Evolutionary conservation across 345 rosid species (phyloP).

Genomic region (Dovyalis caffra): DNA sequence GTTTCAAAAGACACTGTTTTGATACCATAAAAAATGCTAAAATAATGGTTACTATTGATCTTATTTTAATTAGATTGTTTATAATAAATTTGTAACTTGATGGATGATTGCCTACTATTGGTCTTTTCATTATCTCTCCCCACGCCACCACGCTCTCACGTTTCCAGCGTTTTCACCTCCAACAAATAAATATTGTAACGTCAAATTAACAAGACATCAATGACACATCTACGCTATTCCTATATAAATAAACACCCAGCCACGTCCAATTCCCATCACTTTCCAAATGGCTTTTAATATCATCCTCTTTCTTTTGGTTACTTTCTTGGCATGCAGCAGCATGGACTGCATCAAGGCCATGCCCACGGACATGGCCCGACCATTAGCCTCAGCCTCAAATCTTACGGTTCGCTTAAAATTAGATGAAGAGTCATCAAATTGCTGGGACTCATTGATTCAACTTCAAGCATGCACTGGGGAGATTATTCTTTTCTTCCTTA

Average conservation of each 20-base stretch:
- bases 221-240: background rate
- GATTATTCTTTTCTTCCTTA: slow-evolving; percentile 64
- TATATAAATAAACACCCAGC: too few relatives aligned
- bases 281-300: background rate
- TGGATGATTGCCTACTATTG: background rate
- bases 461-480: slow-evolving; percentile 81
- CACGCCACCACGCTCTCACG: background rate
- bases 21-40: too few relatives aligned
- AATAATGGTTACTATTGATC: too few relatives aligned
- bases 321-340: slow-evolving; percentile 1
- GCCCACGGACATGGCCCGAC: background rate
- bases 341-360: background rate
- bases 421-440: slow-evolving; percentile 44
- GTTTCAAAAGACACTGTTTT: too few relatives aligned
- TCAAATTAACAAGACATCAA: background rate
- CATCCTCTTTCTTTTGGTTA: background rate
- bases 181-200: background rate
- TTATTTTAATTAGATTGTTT: too few relatives aligned
- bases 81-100: background rate
- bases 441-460: slow-evolving; percentile 75
- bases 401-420: slow-evolving; percentile 38
- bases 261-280: background rate
- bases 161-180: background rate
- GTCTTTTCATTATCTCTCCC: background rate
- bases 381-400: slow-evolving; percentile 4